Base-by-base conservation (phyloP, 2,329 filamentous ascomycete genomes). In the Bertia moriformis region DNA sequence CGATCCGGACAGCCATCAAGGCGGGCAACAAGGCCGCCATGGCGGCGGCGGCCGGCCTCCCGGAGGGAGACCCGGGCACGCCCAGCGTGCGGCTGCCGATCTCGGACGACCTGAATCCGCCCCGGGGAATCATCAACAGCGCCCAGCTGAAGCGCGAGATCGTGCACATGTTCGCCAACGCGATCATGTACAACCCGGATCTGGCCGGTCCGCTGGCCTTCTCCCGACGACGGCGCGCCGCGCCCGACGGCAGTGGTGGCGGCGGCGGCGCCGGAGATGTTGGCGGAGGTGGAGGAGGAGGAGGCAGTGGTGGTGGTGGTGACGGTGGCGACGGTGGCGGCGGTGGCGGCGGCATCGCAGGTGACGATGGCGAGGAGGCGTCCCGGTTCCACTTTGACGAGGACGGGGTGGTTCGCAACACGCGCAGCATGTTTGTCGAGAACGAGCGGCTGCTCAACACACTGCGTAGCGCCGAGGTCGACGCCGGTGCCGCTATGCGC, bases 121-220 rank as follows among this genome's bases (percentile, higher is more conserved):
- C 91, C 0, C 84, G 78, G 49, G 85, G 79, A 15, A 94, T 96
- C 49, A 84, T 96, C 57, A 96, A 96, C 57, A 88, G 83, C 38
- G 77, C 82, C 1, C 91, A 96, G 55, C 69, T 96, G 14, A 89
- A 96, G 58, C 85, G 87, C 47, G 89, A 96, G 56, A 65, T 96
- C 10, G 85, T 93, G 49, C 83, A 93, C 49, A 95, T 96, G 84
- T 94, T 96, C 56, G 86, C 87, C 47, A 96, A 96, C 51, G 89
- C 91, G 14, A 83, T 95, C 58, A 96, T 98, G 91, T 98, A 94
- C 65, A 96, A 96, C 49, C 78, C 83, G 0, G 85, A 93, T 44
- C 78, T 81, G 73, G 79, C 18, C 81, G 82, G 0, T 75, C 81
- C 7, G 80, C 80, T 0, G 64, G 69, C 2, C 62, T 67, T 0